Conservation (phyloP, 176 grass and related monocot species). For the Poa annua region DNA sequence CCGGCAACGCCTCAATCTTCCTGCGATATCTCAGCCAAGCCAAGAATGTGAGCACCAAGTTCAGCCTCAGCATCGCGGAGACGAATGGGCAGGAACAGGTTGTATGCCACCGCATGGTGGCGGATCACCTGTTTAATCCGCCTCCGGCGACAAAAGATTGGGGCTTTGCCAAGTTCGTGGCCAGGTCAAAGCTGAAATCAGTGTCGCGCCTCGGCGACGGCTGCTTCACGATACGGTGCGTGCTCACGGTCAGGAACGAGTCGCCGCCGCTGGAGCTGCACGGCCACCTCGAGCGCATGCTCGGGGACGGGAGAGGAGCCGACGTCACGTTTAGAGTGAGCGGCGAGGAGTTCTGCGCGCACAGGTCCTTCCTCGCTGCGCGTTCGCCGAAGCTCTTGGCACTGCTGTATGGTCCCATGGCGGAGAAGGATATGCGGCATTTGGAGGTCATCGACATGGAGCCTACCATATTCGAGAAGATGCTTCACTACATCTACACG, state of each 20-base stretch:
- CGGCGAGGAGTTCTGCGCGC: too few relatives aligned
- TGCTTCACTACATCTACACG: slow-evolving; percentile 35
- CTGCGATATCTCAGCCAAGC: background rate
- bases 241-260: background rate
- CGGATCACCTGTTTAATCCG: too few relatives aligned
- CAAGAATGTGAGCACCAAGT: background rate
- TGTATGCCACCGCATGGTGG: too few relatives aligned
- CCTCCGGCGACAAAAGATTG: too few relatives aligned
- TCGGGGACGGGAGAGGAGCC: background rate
- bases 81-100: background rate
- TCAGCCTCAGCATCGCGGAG: background rate
- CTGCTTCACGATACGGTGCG: background rate
- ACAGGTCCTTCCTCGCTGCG: too few relatives aligned
- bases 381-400: too few relatives aligned
- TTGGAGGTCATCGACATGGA: slow-evolving; percentile 19
- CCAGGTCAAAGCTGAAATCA: background rate
- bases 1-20: background rate
- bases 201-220: background rate
- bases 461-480: slow-evolving; percentile 19
- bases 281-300: background rate
- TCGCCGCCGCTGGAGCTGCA: slow-evolving; percentile 13
- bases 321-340: slow-evolving; percentile 4
- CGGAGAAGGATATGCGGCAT: too few relatives aligned
- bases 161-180: background rate
- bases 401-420: too few relatives aligned